Evolutionary conservation across 306 rosid species (phyloP).

Genomic region (Luffa aegyptiaca): DNA sequence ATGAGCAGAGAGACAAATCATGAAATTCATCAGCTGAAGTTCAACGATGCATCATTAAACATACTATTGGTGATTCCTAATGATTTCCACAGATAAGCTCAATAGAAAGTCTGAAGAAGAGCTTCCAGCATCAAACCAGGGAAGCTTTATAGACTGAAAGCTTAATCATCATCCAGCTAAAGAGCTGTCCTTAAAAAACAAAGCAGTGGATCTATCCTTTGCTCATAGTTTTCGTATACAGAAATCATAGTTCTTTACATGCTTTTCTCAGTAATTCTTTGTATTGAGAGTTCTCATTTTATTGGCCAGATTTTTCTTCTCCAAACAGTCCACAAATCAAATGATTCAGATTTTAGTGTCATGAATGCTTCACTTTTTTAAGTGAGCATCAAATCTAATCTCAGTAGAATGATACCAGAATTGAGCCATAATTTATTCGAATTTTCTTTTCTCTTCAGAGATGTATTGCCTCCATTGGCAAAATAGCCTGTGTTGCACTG

Average conservation of each 20-base stretch:
- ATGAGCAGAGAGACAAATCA: slow-evolving; percentile 46
- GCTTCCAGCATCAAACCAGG: not conserved
- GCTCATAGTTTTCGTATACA: slow-evolving; percentile 5
- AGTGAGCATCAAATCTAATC: not conserved
- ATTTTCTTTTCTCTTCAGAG: not conserved
- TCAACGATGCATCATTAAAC: not conserved
- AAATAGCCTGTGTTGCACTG: not conserved
- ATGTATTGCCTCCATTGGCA: not conserved
- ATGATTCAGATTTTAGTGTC: slow-evolving; percentile 2
- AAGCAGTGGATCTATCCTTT: not conserved
- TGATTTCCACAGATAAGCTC: not conserved
- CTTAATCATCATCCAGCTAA: not conserved
- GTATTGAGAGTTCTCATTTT: not conserved
- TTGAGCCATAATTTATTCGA: not conserved
- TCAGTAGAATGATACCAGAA: not conserved
- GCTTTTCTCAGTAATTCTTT: slow-evolving; percentile 2
- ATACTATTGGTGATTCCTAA: not conserved
- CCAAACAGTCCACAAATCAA: slow-evolving; percentile 1
- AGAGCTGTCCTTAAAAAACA: not conserved
- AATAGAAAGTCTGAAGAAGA: not conserved
- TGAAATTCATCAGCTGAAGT: not conserved
- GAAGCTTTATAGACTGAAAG: not conserved
- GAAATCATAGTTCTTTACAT: not conserved
- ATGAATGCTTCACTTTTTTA: not conserved
- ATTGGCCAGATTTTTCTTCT: not conserved